Percentiles rank a stretch among this genome's conserved stretches.
Evolutionary conservation across 768 basidiomycete genomes (phyloP).

Genomic region (Boletus pseudopeckii): DNA sequence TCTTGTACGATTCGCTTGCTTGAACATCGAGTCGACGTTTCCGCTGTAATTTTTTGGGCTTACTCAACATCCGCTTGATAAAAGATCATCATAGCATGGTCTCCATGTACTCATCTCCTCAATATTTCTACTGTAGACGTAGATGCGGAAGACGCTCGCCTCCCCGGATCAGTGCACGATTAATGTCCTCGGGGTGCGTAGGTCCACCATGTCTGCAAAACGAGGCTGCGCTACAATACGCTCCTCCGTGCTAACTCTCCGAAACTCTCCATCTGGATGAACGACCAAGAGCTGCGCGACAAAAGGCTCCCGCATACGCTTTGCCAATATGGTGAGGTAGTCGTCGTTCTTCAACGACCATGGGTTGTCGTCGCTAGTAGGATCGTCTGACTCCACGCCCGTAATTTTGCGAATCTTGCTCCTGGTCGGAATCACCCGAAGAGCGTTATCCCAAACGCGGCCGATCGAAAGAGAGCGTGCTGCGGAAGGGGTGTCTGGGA

Average conservation of each 20-base stretch:
- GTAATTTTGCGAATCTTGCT: background rate
- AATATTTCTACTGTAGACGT: too few species aligned
- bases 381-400: background rate
- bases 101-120: background rate
- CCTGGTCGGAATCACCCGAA: conserved; percentile 3
- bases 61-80: background rate
- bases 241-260: conserved; percentile 22
- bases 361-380: conserved; percentile 2
- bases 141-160: background rate
- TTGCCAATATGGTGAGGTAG: conserved; percentile 7
- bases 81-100: background rate
- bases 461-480: conserved; percentile 14
- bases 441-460: conserved; percentile 25
- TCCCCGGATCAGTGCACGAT: conserved; percentile 17
- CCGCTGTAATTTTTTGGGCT: background rate
- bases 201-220: conserved; percentile 8
- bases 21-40: background rate
- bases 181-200: conserved; percentile 19
- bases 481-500: background rate
- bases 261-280: conserved; percentile 20
- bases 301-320: conserved; percentile 20
- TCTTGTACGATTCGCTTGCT: background rate
- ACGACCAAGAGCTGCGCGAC: conserved; percentile 23
- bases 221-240: conserved; percentile 20
- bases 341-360: conserved; percentile 15